Evolutionary conservation across 2,329 filamentous ascomycete genomes (phyloP).

Genomic region (Talaromyces atroroseus): DNA sequence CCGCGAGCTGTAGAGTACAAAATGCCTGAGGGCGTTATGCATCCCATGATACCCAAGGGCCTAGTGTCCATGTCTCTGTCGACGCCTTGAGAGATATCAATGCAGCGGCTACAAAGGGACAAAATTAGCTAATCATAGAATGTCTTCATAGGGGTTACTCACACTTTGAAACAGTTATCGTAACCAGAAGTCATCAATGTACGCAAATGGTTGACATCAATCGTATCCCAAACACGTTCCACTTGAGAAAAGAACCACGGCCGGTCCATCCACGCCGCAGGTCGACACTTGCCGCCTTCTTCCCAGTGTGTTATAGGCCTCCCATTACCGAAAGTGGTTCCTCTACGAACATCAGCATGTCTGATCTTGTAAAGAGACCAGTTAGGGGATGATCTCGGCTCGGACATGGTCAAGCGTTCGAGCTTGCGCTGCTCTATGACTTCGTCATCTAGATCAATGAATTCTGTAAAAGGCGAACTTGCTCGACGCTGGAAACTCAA

Average conservation of each 20-base stretch:
- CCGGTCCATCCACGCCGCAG: conserved; percentile 53
- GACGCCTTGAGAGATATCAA: conserved; percentile 69
- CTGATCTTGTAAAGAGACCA: conserved; percentile 50
- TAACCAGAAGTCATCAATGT: conserved; percentile 41
- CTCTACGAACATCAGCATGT: conserved; percentile 52
- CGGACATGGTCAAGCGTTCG: conserved; percentile 29
- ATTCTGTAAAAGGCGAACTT: conserved; percentile 58
- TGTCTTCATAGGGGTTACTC: conserved; percentile 16
- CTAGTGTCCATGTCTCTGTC: conserved; percentile 51
- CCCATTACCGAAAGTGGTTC: conserved; percentile 47
- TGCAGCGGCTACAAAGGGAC: conserved; percentile 28
- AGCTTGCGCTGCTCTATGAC: conserved; percentile 47
- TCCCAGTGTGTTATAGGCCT: conserved; percentile 58
- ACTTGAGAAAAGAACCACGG: conserved; percentile 49
- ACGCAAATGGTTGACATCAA: conserved; percentile 58
- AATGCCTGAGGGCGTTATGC: conserved; percentile 62
- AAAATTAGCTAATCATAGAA: neutral
- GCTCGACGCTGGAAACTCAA: conserved; percentile 48
- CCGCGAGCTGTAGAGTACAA: conserved; percentile 58
- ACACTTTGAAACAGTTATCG: conserved; percentile 56
- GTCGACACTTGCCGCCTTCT: conserved; percentile 47
- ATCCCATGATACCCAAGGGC: conserved; percentile 56
- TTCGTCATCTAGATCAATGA: conserved; percentile 55
- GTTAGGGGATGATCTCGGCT: conserved; percentile 22
- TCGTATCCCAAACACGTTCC: conserved; percentile 58